Evolutionary conservation across 495 filamentous ascomycete species (phyloP).

Genomic region (Podospora pseudopauciseta): DNA sequence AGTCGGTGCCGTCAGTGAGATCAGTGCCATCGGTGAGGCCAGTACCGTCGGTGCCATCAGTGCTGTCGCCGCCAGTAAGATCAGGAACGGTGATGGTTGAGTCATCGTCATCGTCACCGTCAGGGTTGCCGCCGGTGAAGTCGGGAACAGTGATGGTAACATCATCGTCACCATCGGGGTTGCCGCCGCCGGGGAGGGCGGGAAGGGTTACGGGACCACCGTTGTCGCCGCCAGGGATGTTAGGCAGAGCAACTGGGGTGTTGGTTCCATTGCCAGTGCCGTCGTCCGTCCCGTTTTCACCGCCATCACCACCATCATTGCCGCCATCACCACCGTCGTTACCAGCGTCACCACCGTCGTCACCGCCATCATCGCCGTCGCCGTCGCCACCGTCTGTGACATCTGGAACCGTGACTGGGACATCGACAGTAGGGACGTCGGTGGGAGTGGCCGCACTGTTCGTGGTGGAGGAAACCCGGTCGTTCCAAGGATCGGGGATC

Average conservation of each 20-base stretch:
- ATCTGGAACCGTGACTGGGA: background rate
- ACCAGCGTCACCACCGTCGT: background rate
- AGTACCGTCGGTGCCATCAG: background rate
- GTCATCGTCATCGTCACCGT: background rate
- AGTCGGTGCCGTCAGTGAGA: background rate
- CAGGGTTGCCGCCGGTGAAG: background rate
- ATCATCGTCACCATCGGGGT: background rate
- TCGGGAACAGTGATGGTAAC: background rate
- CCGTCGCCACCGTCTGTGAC: background rate
- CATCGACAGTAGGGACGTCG: background rate
- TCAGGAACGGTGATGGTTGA: background rate
- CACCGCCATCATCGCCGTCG: background rate
- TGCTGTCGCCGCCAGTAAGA: background rate
- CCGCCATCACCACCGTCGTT: background rate
- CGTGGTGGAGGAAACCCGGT: background rate
- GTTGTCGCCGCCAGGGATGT: background rate
- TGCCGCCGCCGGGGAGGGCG: background rate
- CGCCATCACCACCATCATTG: background rate
- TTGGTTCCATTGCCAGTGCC: background rate
- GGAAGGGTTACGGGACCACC: background rate
- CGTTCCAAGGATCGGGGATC: background rate
- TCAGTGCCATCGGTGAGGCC: background rate
- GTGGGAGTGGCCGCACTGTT: background rate
- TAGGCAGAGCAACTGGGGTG: background rate
- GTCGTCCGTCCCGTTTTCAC: background rate